These are phyloP conservation scores for Ascocoryne sarcoides DNA, from an alignment of 2,329 filamentous ascomycete species.

Conservation along the genomic window DNA sequence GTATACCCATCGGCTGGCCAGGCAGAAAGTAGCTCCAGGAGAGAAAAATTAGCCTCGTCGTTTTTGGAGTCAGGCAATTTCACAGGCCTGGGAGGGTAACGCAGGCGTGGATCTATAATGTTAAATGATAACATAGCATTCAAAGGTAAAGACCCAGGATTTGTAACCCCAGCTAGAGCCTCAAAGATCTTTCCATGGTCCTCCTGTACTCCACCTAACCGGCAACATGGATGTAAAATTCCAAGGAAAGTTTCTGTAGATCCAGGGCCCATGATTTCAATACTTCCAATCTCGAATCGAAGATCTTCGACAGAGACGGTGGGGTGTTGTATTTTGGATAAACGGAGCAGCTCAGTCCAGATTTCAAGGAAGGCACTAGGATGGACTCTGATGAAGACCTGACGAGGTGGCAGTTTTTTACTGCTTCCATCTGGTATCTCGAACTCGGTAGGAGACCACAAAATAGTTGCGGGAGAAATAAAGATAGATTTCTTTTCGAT, in stretches of 20 bases:
- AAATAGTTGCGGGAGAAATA: conserved; percentile 63
- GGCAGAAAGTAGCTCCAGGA: conserved; percentile 52
- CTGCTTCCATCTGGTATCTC: conserved; percentile 9
- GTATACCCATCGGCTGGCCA: conserved; percentile 57
- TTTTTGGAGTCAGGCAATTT: conserved; percentile 32
- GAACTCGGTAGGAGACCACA: conserved; percentile 53
- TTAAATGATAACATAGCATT: conserved; percentile 66
- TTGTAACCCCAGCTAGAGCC: conserved; percentile 50
- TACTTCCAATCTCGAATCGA: conserved; percentile 64
- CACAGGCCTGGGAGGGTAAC: conserved; percentile 59
- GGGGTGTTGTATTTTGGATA: conserved; percentile 54
- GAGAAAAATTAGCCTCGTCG: conserved; percentile 28
- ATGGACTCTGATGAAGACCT: conserved; percentile 66
- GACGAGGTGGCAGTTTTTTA: conserved; percentile 28
- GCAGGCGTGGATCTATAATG: conserved; percentile 69
- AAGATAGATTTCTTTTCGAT: conserved; percentile 42
- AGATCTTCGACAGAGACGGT: conserved; percentile 55
- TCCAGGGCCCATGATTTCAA: conserved; percentile 62
- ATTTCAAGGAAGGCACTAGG: conserved; percentile 66
- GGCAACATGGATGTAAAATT: conserved; percentile 47
- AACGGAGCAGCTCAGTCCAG: conserved; percentile 51
- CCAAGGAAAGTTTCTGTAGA: conserved; percentile 71
- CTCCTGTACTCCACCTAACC: conserved; percentile 29
- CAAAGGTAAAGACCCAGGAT: conserved; percentile 59
- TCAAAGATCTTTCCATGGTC: conserved; percentile 41